phyloP scores from a whole-genome alignment of 352 stramenopile species.

The Pythium chondricola region DNA sequence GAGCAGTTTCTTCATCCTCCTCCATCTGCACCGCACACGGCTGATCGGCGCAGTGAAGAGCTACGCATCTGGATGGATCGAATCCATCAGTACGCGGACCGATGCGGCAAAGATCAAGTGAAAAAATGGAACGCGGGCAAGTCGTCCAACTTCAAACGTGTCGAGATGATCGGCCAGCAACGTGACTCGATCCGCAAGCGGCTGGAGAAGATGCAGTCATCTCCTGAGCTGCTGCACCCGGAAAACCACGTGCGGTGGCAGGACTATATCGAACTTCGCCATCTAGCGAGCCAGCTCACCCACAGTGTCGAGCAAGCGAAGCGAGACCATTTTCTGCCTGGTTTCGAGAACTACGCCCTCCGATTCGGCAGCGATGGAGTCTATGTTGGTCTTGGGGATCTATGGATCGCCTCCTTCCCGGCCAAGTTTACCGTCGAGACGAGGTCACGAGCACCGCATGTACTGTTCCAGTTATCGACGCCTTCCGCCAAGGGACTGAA shows the following conservation, averaged over 20 bases:
- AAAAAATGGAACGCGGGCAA: slow-evolving; percentile 56
- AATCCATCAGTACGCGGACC: slow-evolving; percentile 37
- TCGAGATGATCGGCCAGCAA: slow-evolving; percentile 60
- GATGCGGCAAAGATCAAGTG: slow-evolving; percentile 34
- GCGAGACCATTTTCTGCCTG: slow-evolving; percentile 56
- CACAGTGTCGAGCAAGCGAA: slow-evolving; percentile 62
- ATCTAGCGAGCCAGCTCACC: slow-evolving; percentile 47
- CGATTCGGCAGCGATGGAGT: slow-evolving; percentile 63
- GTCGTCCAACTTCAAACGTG: slow-evolving; percentile 48
- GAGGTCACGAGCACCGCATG: slow-evolving; percentile 43
- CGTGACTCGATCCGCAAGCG: slow-evolving; percentile 50
- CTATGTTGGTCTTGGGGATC: slow-evolving; percentile 62
- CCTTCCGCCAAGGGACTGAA: slow-evolving; percentile 46
- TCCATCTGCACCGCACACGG: slow-evolving; percentile 15
- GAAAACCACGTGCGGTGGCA: slow-evolving; percentile 45
- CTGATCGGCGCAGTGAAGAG: slow-evolving; percentile 25
- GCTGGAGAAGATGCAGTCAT: slow-evolving; percentile 50
- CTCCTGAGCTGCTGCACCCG: slow-evolving; percentile 28
- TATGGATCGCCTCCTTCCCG: slow-evolving; percentile 71
- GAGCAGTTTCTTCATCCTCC: slow-evolving; percentile 39
- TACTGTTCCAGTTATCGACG: slow-evolving; percentile 60
- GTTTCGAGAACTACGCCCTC: slow-evolving; percentile 52
- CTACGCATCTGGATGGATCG: slow-evolving; percentile 48
- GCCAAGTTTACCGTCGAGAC: slow-evolving; percentile 71
- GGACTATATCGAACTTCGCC: slow-evolving; percentile 69